Conservation (phyloP, 1,284 basidiomycete species). For the Irpex lacteus region DNA sequence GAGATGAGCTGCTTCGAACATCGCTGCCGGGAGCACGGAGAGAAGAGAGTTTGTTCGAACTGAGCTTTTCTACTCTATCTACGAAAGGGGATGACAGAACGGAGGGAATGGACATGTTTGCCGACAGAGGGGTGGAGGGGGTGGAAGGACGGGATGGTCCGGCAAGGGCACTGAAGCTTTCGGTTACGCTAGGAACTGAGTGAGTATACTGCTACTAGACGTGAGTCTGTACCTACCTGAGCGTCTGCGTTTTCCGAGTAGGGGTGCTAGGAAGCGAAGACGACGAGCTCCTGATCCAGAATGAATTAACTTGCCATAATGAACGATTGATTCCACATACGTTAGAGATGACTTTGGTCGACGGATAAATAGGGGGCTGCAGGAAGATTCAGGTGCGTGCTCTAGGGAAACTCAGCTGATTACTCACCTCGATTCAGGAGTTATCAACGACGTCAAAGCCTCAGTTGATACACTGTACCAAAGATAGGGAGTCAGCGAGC, state of each 20-base stretch:
- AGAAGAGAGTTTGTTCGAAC: slow-evolving; percentile 18
- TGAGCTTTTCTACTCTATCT: slow-evolving; percentile 14
- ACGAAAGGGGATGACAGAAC: slow-evolving; percentile 33
- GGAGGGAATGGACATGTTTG: slow-evolving; percentile 23
- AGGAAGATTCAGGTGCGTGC: neutral
- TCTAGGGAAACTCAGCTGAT: neutral
- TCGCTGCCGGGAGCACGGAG: slow-evolving; percentile 22
- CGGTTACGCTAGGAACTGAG: neutral
- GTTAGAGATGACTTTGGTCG: slow-evolving; percentile 18
- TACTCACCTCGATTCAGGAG: slow-evolving; percentile 47
- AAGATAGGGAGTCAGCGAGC: neutral
- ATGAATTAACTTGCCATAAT: neutral
- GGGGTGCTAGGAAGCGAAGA: slow-evolving; percentile 13
- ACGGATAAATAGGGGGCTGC: slow-evolving; percentile 26
- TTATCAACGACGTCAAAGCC: slow-evolving; percentile 38
- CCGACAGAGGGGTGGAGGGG: slow-evolving; percentile 16
- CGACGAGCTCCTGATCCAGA: slow-evolving; percentile 1
- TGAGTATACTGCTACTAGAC: neutral
- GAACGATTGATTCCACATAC: slow-evolving; percentile 4
- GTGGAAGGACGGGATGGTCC: slow-evolving; percentile 7
- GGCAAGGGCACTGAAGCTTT: neutral
- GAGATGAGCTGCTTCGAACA: slow-evolving; percentile 24
- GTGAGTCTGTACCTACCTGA: neutral
- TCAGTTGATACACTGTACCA: slow-evolving; percentile 12
- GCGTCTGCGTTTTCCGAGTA: neutral